Base-by-base conservation (phyloP, 1,284 basidiomycete species). In the Ceratobasidium papillatum region DNA sequence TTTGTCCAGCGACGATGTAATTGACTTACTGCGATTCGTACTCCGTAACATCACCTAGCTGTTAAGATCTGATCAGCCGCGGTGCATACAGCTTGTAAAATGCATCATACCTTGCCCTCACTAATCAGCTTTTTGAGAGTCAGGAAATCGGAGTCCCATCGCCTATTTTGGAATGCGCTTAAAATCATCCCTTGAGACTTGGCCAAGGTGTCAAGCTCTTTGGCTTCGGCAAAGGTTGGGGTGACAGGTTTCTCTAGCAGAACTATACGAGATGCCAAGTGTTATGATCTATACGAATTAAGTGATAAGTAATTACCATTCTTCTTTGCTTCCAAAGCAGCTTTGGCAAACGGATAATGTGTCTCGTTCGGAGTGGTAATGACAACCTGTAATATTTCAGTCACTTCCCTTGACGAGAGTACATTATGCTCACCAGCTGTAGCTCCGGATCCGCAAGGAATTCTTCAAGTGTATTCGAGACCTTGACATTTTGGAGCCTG, bases 171-270 rank as follows among this genome's bases (percentile, higher is more conserved):
- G 82, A 90, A 94, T 2, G 88, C 87, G 78, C 91, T 74, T n/a
- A 71, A 73, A 52, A 68, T 75, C 49, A 77, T 75, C 92, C 49
- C 95, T 82, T 92, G 92, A 14, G 84, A 82, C 78, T 85, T 86
- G 1, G 94, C 93, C 59, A 95, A 82, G 12, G 82, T 82, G 43
- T 87, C 87, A 38, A 96, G 87, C 77, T 93, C 89, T 76, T 83
- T 83, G 0, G 92, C 93, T 81, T 95, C 86, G 22, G 82, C 82
- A 3, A 84, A 84, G 0, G 89, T 91, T 0, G 91, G 86, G 1
- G 91, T 90, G 25, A 95, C 86, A 1, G 94, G 94, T 81, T 96
- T 96, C 81, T 96, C 94, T 54, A 94, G 88, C 61, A 96, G 88
- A 27, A 89, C 89, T 91, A 75, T 22, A 66, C 8, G 32, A 51